A percentile compares a stretch with the other conserved stretches of the same genome.
phyloP scores from a whole-genome alignment of 495 filamentous ascomycete genomes.

The Hypoxylon crocopeplum region DNA sequence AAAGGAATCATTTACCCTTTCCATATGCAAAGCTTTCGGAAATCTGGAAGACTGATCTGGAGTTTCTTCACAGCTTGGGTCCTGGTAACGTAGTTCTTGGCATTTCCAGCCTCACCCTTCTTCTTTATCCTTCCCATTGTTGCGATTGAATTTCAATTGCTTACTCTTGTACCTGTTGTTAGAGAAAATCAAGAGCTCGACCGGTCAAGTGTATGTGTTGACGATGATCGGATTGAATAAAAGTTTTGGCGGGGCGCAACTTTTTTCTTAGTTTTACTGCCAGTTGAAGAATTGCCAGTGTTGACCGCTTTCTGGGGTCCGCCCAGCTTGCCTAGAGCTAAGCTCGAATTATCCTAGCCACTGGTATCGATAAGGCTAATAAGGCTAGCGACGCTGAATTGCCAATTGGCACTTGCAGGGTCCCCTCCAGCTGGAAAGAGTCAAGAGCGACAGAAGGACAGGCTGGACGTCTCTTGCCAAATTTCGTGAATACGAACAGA shows the following conservation, averaged over 20 bases:
- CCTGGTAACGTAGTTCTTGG: conserved; percentile 98
- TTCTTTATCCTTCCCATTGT: conserved; percentile 91
- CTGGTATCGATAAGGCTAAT: too few relatives aligned
- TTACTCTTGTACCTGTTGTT: background rate
- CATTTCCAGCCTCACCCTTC: conserved; percentile 91
- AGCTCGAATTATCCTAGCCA: too few relatives aligned
- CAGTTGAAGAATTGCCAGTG: conserved; percentile 20
- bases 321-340: conserved; percentile 2
- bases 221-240: conserved; percentile 26
- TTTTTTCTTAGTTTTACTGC: conserved; percentile 49
- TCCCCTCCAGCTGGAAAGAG: conserved; percentile 23
- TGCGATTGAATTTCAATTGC: conserved; percentile 5
- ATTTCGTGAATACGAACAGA: conserved; percentile 20
- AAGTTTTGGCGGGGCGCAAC: conserved; percentile 36
- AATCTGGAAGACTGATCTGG: conserved; percentile 95
- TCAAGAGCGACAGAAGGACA: conserved; percentile 14
- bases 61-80: conserved; percentile 97
- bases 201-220: background rate
- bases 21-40: conserved; percentile 97
- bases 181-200: background rate
- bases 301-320: conserved; percentile 24
- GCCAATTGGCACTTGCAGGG: background rate
- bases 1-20: conserved; percentile 65
- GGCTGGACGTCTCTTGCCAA: conserved; percentile 2
- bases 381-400: conserved; percentile 14